Conservation (phyloP, 768 basidiomycete genomes). For the Pisolithus microcarpus region DNA sequence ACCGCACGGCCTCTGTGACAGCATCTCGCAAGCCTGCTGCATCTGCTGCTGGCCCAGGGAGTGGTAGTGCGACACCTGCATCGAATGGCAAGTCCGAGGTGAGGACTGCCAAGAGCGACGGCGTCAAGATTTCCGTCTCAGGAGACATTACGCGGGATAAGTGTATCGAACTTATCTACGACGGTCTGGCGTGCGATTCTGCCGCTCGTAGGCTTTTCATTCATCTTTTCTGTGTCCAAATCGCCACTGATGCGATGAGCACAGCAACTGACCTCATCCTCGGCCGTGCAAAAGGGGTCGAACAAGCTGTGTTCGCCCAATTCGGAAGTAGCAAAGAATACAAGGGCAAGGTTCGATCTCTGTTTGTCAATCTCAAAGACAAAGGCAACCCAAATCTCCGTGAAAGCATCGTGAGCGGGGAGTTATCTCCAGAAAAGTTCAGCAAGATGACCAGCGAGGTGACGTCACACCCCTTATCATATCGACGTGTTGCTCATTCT, state of each 20-base stretch:
- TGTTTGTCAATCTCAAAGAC: constrained; percentile 93
- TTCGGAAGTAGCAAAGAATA: constrained; percentile 47
- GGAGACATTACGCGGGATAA: constrained; percentile 79
- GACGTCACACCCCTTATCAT: background rate
- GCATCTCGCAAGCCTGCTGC: constrained; percentile 27
- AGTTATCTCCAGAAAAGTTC: constrained; percentile 61
- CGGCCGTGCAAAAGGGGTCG: constrained; percentile 60
- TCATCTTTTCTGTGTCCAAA: background rate
- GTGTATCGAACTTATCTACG: constrained; percentile 85
- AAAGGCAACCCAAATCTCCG: constrained; percentile 85
- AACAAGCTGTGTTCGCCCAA: constrained; percentile 50
- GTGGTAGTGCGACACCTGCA: constrained; percentile 24
- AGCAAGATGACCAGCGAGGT: constrained; percentile 79
- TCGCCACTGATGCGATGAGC: constrained; percentile 4
- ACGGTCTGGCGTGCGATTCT: constrained; percentile 82
- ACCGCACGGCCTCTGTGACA: constrained; percentile 4
- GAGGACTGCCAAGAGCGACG: constrained; percentile 68
- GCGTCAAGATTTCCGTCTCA: constrained; percentile 45
- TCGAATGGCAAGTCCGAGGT: constrained; percentile 29
- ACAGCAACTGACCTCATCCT: constrained; percentile 66
- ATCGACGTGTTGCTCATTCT: background rate
- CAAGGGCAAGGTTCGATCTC: constrained; percentile 74
- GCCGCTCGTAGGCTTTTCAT: constrained; percentile 64
- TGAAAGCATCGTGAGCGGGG: constrained; percentile 80
- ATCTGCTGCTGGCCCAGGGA: constrained; percentile 33